phyloP scores from a whole-genome alignment of 2,329 filamentous ascomycete species.

The Penicillium nordicum region DNA sequence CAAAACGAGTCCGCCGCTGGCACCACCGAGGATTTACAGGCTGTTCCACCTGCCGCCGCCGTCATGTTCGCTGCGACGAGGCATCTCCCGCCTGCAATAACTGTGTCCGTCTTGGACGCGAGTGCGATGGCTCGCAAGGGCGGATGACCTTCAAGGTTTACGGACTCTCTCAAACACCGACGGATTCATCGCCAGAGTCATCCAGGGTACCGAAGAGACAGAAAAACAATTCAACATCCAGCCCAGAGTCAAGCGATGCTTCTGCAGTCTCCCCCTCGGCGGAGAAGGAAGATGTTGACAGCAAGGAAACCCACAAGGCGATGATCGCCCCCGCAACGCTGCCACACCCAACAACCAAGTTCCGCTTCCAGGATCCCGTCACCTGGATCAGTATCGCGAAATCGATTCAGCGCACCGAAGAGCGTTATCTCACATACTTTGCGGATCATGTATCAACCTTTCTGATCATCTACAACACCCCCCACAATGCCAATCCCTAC shows the following conservation, averaged over 20 bases:
- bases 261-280: slow-evolving; percentile 4
- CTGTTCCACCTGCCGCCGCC: slow-evolving; percentile 41
- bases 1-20: slow-evolving; percentile 39
- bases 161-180: slow-evolving; percentile 25
- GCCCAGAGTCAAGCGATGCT: slow-evolving; percentile 13
- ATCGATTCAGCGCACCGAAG: slow-evolving; percentile 25
- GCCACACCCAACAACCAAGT: slow-evolving; percentile 18
- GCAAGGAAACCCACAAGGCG: slow-evolving; percentile 15
- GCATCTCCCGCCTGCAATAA: slow-evolving; percentile 38
- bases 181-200: slow-evolving; percentile 6
- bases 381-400: slow-evolving; percentile 18
- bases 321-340: slow-evolving; percentile 26
- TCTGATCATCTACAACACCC: slow-evolving; percentile 37
- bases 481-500: slow-evolving; percentile 38
- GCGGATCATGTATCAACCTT: slow-evolving; percentile 34
- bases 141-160: slow-evolving; percentile 41
- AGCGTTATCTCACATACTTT: slow-evolving; percentile 38
- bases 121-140: slow-evolving; percentile 35
- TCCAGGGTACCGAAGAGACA: slow-evolving; percentile 17
- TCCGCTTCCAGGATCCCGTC: slow-evolving; percentile 28
- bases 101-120: slow-evolving; percentile 34
- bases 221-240: slow-evolving; percentile 16
- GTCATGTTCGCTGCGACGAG: slow-evolving; percentile 41
- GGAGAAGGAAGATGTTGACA: slow-evolving; percentile 9
- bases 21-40: slow-evolving; percentile 43